Evolutionary conservation across 1,284 basidiomycete genomes (phyloP).

Genomic region (Termitomyces sp.): DNA sequence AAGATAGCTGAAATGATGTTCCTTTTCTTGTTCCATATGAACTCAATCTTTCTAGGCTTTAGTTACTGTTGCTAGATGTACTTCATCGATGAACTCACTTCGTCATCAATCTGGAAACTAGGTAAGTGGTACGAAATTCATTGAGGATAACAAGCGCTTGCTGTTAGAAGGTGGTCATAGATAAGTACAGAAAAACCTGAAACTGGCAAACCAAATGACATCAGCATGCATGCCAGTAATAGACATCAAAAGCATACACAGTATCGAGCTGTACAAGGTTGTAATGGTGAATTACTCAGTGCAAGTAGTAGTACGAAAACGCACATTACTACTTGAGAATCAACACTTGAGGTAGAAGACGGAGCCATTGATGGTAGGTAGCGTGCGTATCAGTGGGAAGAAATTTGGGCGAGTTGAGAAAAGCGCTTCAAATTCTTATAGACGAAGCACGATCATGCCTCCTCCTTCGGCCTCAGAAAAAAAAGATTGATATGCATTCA

Average conservation of each 20-base stretch:
- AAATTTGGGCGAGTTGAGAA: background rate
- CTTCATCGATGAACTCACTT: constrained; percentile 5
- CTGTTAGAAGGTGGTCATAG: constrained; percentile 12
- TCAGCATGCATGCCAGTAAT: background rate
- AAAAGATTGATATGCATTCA: too few species aligned
- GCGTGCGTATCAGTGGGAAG: background rate
- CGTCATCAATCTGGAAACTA: constrained; percentile 2
- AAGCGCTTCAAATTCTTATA: background rate
- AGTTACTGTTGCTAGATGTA: background rate
- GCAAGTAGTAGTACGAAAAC: background rate
- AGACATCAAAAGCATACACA: constrained; percentile 5
- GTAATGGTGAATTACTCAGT: background rate
- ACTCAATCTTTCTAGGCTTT: constrained; percentile 6
- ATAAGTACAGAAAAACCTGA: constrained; percentile 11
- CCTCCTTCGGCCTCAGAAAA: too few species aligned
- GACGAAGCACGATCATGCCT: background rate
- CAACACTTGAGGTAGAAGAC: background rate
- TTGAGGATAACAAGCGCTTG: background rate
- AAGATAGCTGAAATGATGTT: constrained; percentile 9
- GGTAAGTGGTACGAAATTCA: background rate
- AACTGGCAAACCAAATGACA: background rate
- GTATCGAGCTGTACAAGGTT: constrained; percentile 1
- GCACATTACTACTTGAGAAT: background rate
- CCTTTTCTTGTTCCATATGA: constrained; percentile 12
- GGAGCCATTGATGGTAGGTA: background rate